A percentile compares a stretch with the other conserved stretches of the same genome.
Conservation (phyloP, 129 eudicot species). For the Apium graveolens region DNA sequence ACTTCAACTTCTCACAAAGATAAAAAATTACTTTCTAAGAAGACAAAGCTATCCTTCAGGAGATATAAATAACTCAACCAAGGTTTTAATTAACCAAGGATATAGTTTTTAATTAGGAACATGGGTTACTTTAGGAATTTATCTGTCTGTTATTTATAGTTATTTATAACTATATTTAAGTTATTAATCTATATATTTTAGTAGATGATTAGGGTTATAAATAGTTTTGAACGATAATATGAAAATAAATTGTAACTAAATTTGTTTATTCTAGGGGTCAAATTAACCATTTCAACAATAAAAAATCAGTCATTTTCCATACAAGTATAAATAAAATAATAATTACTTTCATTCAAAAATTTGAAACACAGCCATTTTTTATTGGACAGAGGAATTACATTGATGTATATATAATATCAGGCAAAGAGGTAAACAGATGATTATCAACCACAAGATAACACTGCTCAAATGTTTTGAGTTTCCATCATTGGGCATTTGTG, state of each 20-base stretch:
- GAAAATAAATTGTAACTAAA: too few relatives aligned
- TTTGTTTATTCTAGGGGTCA: neutral
- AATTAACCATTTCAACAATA: neutral
- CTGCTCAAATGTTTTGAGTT: conserved; percentile 6
- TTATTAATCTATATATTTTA: too few relatives aligned
- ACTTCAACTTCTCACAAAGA: neutral
- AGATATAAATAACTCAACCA: too few relatives aligned
- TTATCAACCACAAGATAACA: neutral
- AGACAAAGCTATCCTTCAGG: too few relatives aligned
- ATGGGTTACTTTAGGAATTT: neutral
- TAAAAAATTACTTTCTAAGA: too few relatives aligned
- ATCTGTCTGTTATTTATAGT: too few relatives aligned
- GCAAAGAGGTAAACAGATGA: neutral
- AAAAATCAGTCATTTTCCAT: neutral
- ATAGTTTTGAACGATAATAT: neutral
- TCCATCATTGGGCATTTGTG: conserved; percentile 3
- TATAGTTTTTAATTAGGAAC: neutral
- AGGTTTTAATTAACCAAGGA: too few relatives aligned
- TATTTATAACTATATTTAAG: too few relatives aligned
- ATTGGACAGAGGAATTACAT: neutral
- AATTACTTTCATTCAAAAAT: too few relatives aligned
- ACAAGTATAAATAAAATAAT: neutral
- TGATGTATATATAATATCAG: neutral
- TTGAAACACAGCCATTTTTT: too few relatives aligned
- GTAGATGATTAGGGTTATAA: neutral